These are phyloP conservation scores for Stellera chamaejasme DNA, from an alignment of 345 rosid species.

Conservation along the genomic window DNA sequence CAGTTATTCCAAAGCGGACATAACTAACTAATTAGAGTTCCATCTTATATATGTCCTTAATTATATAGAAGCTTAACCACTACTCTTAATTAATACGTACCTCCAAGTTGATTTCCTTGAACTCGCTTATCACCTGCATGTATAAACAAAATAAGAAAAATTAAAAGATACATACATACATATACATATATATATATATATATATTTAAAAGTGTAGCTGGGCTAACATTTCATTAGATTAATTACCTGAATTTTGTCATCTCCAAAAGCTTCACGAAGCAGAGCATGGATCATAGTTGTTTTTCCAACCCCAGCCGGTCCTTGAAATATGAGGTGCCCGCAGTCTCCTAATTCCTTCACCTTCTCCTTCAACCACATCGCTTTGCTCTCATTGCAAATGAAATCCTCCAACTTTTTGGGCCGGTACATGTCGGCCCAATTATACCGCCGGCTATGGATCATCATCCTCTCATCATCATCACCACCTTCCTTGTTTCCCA, in stretches of 20 bases:
- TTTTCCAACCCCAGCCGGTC: conserved; percentile 58
- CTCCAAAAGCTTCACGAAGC: conserved; percentile 43
- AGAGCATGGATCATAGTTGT: conserved; percentile 57
- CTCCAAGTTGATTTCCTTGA: conserved; percentile 33
- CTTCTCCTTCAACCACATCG: conserved; percentile 29
- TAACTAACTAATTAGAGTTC: too few species aligned
- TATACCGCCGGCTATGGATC: conserved; percentile 12
- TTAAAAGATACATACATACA: background rate
- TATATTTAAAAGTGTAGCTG: too few species aligned
- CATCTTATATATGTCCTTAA: background rate
- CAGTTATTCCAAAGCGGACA: too few species aligned
- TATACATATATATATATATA: background rate
- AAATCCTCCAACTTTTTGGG: conserved; percentile 41
- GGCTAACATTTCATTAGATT: too few species aligned
- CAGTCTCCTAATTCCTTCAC: conserved; percentile 12
- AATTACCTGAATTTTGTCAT: conserved; percentile 33
- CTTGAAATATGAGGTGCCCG: conserved; percentile 49
- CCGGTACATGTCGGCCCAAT: conserved; percentile 40
- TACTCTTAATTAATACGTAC: conserved; percentile 12
- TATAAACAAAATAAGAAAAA: background rate
- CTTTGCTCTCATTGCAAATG: conserved; percentile 46
- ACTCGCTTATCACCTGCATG: conserved; percentile 34
- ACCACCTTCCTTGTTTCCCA: background rate
- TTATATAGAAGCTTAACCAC: too few species aligned
- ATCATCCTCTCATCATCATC: background rate